Conservation (phyloP, 2,329 filamentous ascomycete species). For the Penicillium sp. region DNA sequence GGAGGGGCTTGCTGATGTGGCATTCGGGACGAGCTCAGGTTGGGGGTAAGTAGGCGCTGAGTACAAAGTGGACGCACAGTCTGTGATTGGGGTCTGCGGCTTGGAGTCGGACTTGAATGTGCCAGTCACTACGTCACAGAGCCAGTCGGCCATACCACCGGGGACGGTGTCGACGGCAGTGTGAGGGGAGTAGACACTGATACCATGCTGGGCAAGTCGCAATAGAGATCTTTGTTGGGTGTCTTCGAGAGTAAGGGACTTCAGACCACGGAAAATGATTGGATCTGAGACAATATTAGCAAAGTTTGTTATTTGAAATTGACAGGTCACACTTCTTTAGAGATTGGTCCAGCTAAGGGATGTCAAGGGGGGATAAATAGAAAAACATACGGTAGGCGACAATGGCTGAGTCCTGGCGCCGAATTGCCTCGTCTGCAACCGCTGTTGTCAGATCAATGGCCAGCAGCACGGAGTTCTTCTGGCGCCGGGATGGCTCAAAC, state of each 20-base stretch:
- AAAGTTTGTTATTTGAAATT: not conserved
- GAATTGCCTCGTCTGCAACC: constrained; percentile 87
- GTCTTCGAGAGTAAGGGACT: constrained; percentile 79
- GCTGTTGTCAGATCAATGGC: constrained; percentile 88
- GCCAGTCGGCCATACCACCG: constrained; percentile 88
- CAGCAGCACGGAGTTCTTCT: constrained; percentile 69
- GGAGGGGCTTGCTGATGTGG: constrained; percentile 35
- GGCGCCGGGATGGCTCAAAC: constrained; percentile 55
- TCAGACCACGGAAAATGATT: constrained; percentile 92
- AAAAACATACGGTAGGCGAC: constrained; percentile 75
- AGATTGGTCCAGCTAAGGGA: not conserved
- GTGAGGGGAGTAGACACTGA: constrained; percentile 94
- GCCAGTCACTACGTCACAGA: constrained; percentile 78
- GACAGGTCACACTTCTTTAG: not conserved
- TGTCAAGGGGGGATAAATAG: not conserved
- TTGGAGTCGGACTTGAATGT: constrained; percentile 19
- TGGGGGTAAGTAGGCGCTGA: constrained; percentile 43
- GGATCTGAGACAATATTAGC: constrained; percentile 65
- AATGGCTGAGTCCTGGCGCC: constrained; percentile 71
- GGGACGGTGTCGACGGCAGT: constrained; percentile 88
- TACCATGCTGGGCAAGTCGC: constrained; percentile 76
- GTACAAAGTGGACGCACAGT: constrained; percentile 34
- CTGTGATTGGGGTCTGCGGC: constrained; percentile 5
- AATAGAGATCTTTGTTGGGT: constrained; percentile 85
- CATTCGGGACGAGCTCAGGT: constrained; percentile 24